Base-by-base conservation (phyloP, 495 filamentous ascomycete species). In the Neurospora hispaniola region DNA sequence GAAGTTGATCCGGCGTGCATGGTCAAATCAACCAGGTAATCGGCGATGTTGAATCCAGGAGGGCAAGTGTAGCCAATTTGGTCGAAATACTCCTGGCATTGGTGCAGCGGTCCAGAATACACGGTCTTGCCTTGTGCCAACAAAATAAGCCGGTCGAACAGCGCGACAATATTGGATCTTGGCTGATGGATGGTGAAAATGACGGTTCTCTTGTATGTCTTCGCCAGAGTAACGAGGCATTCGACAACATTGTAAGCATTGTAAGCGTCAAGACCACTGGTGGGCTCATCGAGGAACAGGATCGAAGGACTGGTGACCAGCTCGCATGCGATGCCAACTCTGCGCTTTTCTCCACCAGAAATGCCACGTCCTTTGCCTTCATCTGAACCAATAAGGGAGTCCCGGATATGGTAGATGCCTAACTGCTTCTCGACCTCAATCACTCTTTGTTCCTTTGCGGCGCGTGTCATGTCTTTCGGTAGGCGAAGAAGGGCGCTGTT, bases 161-260 rank as follows among this genome's bases (percentile, higher is more conserved):
- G 86, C n/a, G 96, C 96, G 40, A 98, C 96, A 76, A 99, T 99
- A 77, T 99, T 99, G n/a, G 96, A 98, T 73, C 97, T 88, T n/a
- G 96, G 96, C 75, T 99, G 96, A 81, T 99, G 96, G 74, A 99
- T 99, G 6, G 96, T 99, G 84, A 99, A 98, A 72, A 99, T 92
- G 73, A 99, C 93, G 1, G 96, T 99, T 68, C 96, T 88, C 79
- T 97, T 94, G 84, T 98, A 98, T 40, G 90, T 95, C 85, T 96
- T 97, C 20, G 96, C 96, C 66, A 99, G 82, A 5, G 92, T 98
- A 48, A 99, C 96, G 44, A 99, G 86, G 76, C 95, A 98, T 80
- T 99, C 96, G 38, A 99, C 90, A 8, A 98, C 95, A 71, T 98
- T 98, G 85, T 94, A 98, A 0, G 95, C 95, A 78, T 98, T 98